These are phyloP conservation scores for Fusarium nelsonii DNA, from an alignment of 2,329 filamentous ascomycete genomes.

Conservation along the genomic window DNA sequence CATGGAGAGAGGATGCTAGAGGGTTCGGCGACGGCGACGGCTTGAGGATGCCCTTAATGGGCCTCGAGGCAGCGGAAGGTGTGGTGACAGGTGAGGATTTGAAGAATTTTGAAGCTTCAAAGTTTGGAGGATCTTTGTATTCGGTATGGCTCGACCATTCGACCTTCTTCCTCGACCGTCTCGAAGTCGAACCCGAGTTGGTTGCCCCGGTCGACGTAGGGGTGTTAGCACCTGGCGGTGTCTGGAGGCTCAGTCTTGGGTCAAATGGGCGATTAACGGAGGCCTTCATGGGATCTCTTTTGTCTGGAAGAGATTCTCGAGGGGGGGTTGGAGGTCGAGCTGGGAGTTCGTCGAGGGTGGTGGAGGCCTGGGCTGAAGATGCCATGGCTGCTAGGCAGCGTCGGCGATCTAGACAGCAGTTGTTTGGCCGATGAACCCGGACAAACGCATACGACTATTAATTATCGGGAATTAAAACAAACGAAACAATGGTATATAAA, in stretches of 20 bases:
- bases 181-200: conserved; percentile 59
- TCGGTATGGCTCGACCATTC: conserved; percentile 69
- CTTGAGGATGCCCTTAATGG: conserved; percentile 82
- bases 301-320: conserved; percentile 62
- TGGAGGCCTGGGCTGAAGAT: conserved; percentile 56
- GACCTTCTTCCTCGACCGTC: conserved; percentile 65
- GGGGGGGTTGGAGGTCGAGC: conserved; percentile 76
- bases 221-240: conserved; percentile 64
- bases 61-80: conserved; percentile 58
- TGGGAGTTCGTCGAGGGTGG: conserved; percentile 64
- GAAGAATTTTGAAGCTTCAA: conserved; percentile 53
- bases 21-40: conserved; percentile 65
- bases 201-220: conserved; percentile 58
- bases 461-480: conserved; percentile 9
- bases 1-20: conserved; percentile 56
- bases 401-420: conserved; percentile 56
- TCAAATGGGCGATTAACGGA: conserved; percentile 56
- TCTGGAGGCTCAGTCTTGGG: conserved; percentile 57
- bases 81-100: conserved; percentile 58
- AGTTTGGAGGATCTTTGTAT: conserved; percentile 65
- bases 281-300: conserved; percentile 53
- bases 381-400: conserved; percentile 58
- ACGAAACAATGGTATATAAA: conserved; percentile 5
- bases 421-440: conserved; percentile 45
- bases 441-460: conserved; percentile 41